Base-by-base conservation (phyloP, 805 yeast genomes). In the Candida vaughaniae region DNA sequence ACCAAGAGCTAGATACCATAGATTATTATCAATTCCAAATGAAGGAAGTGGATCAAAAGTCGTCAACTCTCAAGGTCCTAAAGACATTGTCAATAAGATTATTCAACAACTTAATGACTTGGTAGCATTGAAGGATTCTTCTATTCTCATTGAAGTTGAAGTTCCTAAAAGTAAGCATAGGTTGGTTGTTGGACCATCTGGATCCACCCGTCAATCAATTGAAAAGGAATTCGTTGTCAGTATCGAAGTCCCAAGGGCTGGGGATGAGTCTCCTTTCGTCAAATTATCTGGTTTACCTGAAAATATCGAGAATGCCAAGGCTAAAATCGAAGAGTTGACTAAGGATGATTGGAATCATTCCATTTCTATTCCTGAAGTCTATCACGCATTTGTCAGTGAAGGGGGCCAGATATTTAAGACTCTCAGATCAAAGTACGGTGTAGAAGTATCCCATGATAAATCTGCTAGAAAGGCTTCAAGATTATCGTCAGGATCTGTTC, bases 181-280 rank as follows among this genome's bases (percentile, higher is more conserved):
- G 50, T 71, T 78, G 7, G 54, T 91, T 35, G 78, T 91, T 58
- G 98, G 98, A 26, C 80, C 88, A 25, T 79, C 80, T 40, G 97
- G 98, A 29, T 53, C 78, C 9, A 73, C 75, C 41, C 86, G 91
- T 62, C 82, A 83, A 48, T 68, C 76, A 8, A 60, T 88, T 45
- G 91, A 88, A 64, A 67, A 75, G 11, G 86, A 83, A 51, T 85
- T 73, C 58, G 67, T 70, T 10, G 90, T 86, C 33, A 55, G 60
- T 18, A 60, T 91, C 38, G 69, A 67, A 31, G 75, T 91, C 53
- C 97, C 97, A 46, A 74, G 73, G 53, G 62, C 72, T 26, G 73
- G 69, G 41, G 73, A 68, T 36, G 62, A 66, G 22, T 68, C 78
- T 5, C 77, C 77, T 16, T 58, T 56, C 23, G 73, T 89, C 35